Percentiles rank a stretch among this genome's conserved stretches.
Evolutionary conservation across 805 yeast species (phyloP).

Genomic region (Zygosaccharomyces siamensis): DNA sequence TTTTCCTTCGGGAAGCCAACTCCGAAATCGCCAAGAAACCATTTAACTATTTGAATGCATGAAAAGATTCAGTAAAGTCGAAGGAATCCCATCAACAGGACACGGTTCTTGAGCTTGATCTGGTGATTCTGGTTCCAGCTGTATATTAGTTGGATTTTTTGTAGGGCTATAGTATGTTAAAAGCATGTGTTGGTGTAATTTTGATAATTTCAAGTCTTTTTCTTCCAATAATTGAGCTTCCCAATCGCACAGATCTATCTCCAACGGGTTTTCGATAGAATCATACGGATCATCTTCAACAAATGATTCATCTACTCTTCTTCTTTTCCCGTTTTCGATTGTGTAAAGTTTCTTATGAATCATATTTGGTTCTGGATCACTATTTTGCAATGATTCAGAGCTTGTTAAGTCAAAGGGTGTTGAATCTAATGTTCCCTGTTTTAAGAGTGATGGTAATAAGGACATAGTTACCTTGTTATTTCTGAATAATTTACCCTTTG

Average conservation of each 20-base stretch:
- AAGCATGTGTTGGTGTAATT: slow-evolving; percentile 14
- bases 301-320: slow-evolving; percentile 8
- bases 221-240: slow-evolving; percentile 19
- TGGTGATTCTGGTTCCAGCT: background rate
- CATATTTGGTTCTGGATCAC: background rate
- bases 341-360: slow-evolving; percentile 15
- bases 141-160: background rate
- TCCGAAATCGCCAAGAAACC: slow-evolving; percentile 3
- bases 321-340: slow-evolving; percentile 12
- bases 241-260: slow-evolving; percentile 24
- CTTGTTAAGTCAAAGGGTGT: background rate
- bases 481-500: slow-evolving; percentile 26
- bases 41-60: slow-evolving; percentile 11
- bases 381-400: background rate
- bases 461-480: slow-evolving; percentile 15
- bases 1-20: slow-evolving; percentile 8
- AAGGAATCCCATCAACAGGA: slow-evolving; percentile 7
- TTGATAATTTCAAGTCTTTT: slow-evolving; percentile 17
- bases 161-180: slow-evolving; percentile 12
- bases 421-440: slow-evolving; percentile 2
- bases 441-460: slow-evolving; percentile 8
- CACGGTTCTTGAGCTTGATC: background rate
- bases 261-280: slow-evolving; percentile 25
- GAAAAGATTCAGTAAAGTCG: slow-evolving; percentile 9
- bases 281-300: slow-evolving; percentile 16